A percentile compares a stretch with the other conserved stretches of the same genome.
phyloP scores from a whole-genome alignment of 2,329 filamentous ascomycete genomes.

The Meredithiella fracta region DNA sequence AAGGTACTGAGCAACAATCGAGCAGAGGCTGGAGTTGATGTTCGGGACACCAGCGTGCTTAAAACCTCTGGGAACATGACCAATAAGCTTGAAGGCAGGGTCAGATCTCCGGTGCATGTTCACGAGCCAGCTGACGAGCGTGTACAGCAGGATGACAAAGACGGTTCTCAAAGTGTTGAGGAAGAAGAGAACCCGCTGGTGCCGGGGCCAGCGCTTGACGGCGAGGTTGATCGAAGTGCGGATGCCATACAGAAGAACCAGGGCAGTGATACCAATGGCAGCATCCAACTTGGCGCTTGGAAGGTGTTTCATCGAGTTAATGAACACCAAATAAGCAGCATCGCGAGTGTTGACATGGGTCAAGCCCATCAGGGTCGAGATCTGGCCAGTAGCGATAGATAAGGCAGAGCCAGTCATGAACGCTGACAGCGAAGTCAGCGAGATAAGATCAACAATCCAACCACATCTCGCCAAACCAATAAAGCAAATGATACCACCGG shows the following conservation, averaged over 20 bases:
- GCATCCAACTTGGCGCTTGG: constrained; percentile 56
- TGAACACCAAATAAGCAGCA: constrained; percentile 65
- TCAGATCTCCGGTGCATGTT: constrained; percentile 51
- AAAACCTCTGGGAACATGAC: constrained; percentile 66
- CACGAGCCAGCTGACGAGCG: constrained; percentile 71
- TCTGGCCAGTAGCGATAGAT: constrained; percentile 71
- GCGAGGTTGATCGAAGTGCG: constrained; percentile 46
- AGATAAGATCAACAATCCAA: constrained; percentile 87
- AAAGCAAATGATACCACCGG: constrained; percentile 58
- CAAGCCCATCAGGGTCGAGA: constrained; percentile 69
- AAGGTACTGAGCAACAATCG: constrained; percentile 45
- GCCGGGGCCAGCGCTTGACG: constrained; percentile 52
- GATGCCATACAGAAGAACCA: constrained; percentile 61
- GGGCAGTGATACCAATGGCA: constrained; percentile 70
- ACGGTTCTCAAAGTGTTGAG: constrained; percentile 76
- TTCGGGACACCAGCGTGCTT: constrained; percentile 49
- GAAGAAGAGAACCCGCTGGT: constrained; percentile 72
- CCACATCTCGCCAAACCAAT: constrained; percentile 68
- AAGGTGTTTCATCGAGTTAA: constrained; percentile 64
- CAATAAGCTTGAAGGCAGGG: constrained; percentile 58
- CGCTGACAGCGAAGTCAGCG: constrained; percentile 73
- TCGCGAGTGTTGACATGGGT: constrained; percentile 56
- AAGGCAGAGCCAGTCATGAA: constrained; percentile 96
- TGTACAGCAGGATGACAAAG: constrained; percentile 84
- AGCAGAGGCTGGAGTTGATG: constrained; percentile 44